phyloP scores from a whole-genome alignment of 139 green algal species.

The Auxenochlorella pyrenoidosa region DNA sequence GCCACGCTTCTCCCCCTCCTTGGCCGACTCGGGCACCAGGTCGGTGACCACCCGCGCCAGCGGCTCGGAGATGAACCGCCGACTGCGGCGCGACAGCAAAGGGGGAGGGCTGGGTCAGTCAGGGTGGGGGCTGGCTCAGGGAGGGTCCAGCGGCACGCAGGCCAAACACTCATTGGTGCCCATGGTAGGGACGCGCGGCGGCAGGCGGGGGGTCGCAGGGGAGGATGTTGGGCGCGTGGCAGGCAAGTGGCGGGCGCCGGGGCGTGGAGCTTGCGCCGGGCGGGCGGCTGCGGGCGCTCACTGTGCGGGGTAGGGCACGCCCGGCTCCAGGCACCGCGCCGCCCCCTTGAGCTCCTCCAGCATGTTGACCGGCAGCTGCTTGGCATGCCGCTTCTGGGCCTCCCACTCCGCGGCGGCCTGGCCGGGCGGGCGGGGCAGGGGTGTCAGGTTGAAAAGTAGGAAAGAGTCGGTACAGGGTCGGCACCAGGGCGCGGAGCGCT shows the following conservation, averaged over 20 bases:
- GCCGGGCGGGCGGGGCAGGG: no score
- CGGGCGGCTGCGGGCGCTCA: neutral
- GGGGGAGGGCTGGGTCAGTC: neutral
- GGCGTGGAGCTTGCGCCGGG: no score
- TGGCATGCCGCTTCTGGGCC: neutral
- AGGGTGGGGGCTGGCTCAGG: no score
- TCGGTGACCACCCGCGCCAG: constrained; percentile 14
- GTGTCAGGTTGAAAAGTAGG: no score
- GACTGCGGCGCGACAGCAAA: neutral
- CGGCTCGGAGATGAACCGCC: neutral
- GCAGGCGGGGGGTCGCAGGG: no score
- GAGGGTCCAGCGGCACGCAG: no score
- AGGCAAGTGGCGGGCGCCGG: no score
- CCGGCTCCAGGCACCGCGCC: neutral
- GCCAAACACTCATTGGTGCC: no score
- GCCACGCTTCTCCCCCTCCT: neutral
- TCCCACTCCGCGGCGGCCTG: neutral
- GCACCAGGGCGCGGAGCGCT: no score
- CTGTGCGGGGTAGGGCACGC: neutral
- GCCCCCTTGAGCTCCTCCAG: constrained; percentile 27
- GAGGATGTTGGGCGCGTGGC: neutral
- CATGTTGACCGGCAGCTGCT: constrained; percentile 20
- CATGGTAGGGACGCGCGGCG: no score
- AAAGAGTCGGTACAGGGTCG: no score
- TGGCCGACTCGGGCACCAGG: neutral